Conservation (phyloP, 768 basidiomycete species). For the Hericium erinaceus region DNA sequence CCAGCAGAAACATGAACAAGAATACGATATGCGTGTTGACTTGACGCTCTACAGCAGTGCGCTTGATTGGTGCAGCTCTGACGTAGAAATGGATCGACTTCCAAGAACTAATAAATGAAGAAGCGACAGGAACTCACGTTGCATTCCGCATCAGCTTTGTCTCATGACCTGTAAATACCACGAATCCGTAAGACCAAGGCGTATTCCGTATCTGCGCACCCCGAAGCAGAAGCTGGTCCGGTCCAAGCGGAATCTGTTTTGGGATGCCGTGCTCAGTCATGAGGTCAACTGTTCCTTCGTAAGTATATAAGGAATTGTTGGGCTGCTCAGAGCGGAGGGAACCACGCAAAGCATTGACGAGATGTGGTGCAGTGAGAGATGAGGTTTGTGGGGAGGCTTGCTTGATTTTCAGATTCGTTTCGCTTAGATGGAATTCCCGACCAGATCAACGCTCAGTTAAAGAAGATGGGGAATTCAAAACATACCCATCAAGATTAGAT, state of each 20-base stretch:
- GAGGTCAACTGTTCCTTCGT: constrained; percentile 73
- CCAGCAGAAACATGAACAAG: constrained; percentile 80
- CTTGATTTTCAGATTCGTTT: constrained; percentile 99
- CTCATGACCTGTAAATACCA: constrained; percentile 94
- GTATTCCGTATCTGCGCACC: constrained; percentile 96
- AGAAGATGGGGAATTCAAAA: background rate
- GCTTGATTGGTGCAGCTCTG: constrained; percentile 93
- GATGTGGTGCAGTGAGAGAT: constrained; percentile 64
- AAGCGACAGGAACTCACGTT: constrained; percentile 50
- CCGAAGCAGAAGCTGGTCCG: constrained; percentile 88
- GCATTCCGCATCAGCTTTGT: constrained; percentile 98
- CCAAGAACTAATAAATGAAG: background rate
- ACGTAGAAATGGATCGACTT: background rate
- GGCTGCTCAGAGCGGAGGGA: constrained; percentile 91
- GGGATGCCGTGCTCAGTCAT: constrained; percentile 47
- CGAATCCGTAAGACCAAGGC: constrained; percentile 90
- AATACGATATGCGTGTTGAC: constrained; percentile 97
- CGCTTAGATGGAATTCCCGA: constrained; percentile 34
- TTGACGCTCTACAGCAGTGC: constrained; percentile 91
- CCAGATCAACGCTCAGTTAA: background rate
- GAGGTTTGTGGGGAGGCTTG: constrained; percentile 83
- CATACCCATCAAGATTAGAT: constrained; percentile 90
- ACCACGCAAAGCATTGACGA: constrained; percentile 67
- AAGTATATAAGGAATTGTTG: constrained; percentile 96
- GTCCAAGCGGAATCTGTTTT: constrained; percentile 83